Percentiles rank a stretch among this genome's conserved stretches.
phyloP scores from a whole-genome alignment of 2,329 filamentous ascomycete genomes.

The Neofusicoccum sp. region DNA sequence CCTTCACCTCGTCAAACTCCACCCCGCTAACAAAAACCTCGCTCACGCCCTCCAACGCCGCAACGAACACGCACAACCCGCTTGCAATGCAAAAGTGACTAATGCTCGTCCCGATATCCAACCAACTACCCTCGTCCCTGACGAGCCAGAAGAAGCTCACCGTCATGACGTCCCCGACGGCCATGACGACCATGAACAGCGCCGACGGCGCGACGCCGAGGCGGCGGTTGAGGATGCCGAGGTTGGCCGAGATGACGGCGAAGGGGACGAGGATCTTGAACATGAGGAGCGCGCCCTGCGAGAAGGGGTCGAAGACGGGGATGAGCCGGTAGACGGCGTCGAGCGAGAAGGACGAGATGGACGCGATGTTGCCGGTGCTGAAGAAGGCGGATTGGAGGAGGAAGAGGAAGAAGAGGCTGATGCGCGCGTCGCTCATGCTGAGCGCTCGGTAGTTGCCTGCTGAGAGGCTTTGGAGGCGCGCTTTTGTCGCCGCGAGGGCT shows the following conservation, averaged over 20 bases:
- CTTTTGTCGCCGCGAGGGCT: conserved; percentile 37
- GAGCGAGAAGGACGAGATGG: conserved; percentile 86
- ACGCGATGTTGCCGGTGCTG: conserved; percentile 93
- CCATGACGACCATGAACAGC: conserved; percentile 89
- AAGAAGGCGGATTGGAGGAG: conserved; percentile 95
- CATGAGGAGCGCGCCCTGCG: conserved; percentile 80
- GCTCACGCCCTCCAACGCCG: conserved; percentile 79
- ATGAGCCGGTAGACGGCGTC: conserved; percentile 86
- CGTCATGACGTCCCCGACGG: conserved; percentile 84
- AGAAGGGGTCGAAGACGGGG: conserved; percentile 91
- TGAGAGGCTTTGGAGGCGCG: not conserved
- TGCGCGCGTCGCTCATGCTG: conserved; percentile 77
- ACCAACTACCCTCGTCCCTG: conserved; percentile 91
- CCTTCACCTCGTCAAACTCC: conserved; percentile 53
- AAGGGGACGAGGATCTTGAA: conserved; percentile 93
- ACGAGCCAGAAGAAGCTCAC: conserved; percentile 98
- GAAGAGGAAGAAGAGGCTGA: conserved; percentile 92
- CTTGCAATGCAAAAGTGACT: conserved; percentile 94
- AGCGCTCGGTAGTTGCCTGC: conserved; percentile 60
- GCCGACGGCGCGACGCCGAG: conserved; percentile 83
- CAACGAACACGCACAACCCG: conserved; percentile 84
- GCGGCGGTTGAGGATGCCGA: conserved; percentile 86
- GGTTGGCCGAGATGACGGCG: conserved; percentile 83
- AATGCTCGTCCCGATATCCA: conserved; percentile 96
- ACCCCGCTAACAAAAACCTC: conserved; percentile 79